A percentile compares a stretch with the other conserved stretches of the same genome.
These are phyloP conservation scores for Erodium moschatum DNA, from an alignment of 441 rosid genomes.

Conservation along the genomic window DNA sequence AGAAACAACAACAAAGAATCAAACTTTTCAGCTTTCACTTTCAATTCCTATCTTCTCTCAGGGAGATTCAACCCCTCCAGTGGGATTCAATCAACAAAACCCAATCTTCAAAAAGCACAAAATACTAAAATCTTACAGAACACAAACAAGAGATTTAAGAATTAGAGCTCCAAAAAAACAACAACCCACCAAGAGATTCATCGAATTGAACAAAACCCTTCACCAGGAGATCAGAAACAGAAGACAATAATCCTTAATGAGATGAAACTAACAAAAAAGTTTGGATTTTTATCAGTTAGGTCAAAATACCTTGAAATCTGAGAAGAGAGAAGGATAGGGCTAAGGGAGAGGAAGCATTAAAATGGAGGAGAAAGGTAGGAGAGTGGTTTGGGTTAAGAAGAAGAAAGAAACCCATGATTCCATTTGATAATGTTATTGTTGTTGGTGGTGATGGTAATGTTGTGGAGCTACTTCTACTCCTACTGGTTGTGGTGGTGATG, in stretches of 20 bases:
- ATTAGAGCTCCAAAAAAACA: slow-evolving; percentile 2
- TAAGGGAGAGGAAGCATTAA: slow-evolving; percentile 8
- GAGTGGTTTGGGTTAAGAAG: slow-evolving; percentile 18
- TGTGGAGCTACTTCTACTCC: slow-evolving; percentile 10
- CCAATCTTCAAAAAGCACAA: not conserved
- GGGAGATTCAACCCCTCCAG: not conserved
- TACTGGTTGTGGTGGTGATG: not conserved
- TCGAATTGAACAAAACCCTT: not conserved
- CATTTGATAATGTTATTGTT: slow-evolving; percentile 23
- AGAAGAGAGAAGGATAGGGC: not conserved
- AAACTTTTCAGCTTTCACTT: not conserved
- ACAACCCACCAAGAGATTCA: slow-evolving; percentile 3
- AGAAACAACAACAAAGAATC: not conserved
- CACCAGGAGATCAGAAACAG: not conserved
- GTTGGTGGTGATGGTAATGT: slow-evolving; percentile 17
- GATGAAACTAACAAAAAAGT: not conserved
- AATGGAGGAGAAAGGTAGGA: slow-evolving; percentile 14
- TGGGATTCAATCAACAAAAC: not conserved
- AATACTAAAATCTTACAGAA: not conserved
- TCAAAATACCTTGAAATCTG: slow-evolving; percentile 17
- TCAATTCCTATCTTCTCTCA: slow-evolving; percentile 11
- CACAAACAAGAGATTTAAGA: not conserved
- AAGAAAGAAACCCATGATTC: slow-evolving; percentile 30
- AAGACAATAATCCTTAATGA: not conserved
- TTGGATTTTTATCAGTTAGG: not conserved